A percentile compares a stretch with the other conserved stretches of the same genome.
Conservation (phyloP, 805 yeast species). For the Candida sakaeoensis region DNA sequence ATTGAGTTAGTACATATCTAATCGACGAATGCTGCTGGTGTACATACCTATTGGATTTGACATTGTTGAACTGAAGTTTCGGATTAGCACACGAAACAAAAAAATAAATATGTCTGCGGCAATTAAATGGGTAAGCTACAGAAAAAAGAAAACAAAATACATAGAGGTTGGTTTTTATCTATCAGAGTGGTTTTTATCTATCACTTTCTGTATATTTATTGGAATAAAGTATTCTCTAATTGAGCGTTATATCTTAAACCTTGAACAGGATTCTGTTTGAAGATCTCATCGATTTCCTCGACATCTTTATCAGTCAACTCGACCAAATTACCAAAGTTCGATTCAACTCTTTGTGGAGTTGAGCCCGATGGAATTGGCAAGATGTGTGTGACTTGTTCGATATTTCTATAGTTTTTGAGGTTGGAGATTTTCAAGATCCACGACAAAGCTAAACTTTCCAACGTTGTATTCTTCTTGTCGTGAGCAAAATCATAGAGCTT, state of each 20-base stretch:
- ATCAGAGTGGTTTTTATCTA: too few species aligned
- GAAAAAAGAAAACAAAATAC: too few species aligned
- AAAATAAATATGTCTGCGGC: neutral
- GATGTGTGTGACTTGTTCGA: constrained; percentile 46
- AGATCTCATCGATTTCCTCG: constrained; percentile 44
- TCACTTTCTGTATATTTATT: constrained; percentile 3
- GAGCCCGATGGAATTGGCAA: constrained; percentile 83
- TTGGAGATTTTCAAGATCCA: constrained; percentile 62
- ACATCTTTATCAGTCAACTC: constrained; percentile 56
- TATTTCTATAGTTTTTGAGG: constrained; percentile 45
- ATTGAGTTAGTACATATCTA: constrained; percentile 3
- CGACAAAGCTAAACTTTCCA: constrained; percentile 49
- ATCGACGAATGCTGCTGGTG: neutral
- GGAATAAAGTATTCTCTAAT: constrained; percentile 10
- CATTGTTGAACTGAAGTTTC: constrained; percentile 3
- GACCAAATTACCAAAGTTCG: constrained; percentile 48
- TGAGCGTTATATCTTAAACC: constrained; percentile 56
- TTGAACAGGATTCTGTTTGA: constrained; percentile 39
- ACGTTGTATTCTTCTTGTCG: constrained; percentile 43
- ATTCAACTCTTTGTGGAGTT: constrained; percentile 52
- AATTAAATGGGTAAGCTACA: too few species aligned
- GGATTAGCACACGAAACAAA: constrained; percentile 3
- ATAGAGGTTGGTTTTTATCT: too few species aligned
- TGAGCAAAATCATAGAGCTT: constrained; percentile 49
- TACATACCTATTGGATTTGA: constrained; percentile 3